These are phyloP conservation scores for Xerocomellus intermedius DNA, from an alignment of 768 basidiomycete genomes.

Conservation along the genomic window DNA sequence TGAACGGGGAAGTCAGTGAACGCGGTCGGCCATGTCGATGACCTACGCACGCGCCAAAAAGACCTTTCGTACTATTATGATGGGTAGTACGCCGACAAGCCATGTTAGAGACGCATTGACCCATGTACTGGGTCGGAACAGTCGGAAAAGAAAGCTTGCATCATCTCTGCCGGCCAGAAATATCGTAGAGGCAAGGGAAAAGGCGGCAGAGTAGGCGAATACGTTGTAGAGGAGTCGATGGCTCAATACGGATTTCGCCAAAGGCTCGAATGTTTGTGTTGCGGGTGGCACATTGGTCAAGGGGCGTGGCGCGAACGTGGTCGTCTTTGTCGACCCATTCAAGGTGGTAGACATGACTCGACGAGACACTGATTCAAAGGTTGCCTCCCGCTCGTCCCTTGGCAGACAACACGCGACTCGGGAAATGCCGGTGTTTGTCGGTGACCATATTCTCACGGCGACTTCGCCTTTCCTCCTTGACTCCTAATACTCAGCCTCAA, in stretches of 20 bases:
- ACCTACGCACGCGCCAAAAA: slow-evolving; percentile 56
- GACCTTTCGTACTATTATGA: slow-evolving; percentile 54
- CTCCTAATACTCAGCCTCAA: too few species aligned
- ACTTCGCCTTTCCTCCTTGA: too few species aligned
- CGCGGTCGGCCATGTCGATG: background rate
- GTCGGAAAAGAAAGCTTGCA: slow-evolving; percentile 28
- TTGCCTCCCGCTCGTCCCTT: too few species aligned
- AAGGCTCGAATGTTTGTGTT: slow-evolving; percentile 60
- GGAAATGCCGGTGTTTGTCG: background rate
- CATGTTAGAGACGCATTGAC: slow-evolving; percentile 44
- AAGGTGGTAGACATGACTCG: slow-evolving; percentile 3
- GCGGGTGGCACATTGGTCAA: slow-evolving; percentile 57
- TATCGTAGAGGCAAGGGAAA: slow-evolving; percentile 44
- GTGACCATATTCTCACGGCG: too few species aligned
- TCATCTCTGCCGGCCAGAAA: slow-evolving; percentile 30
- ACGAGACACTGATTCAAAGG: background rate
- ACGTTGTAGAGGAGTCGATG: slow-evolving; percentile 57
- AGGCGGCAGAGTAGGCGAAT: slow-evolving; percentile 48
- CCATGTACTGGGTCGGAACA: slow-evolving; percentile 47
- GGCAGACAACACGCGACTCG: background rate
- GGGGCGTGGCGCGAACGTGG: slow-evolving; percentile 39
- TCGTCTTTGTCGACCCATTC: slow-evolving; percentile 7
- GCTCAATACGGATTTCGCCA: slow-evolving; percentile 58
- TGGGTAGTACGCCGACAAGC: slow-evolving; percentile 53
- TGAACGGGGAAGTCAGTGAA: slow-evolving; percentile 17